A percentile compares a stretch with the other conserved stretches of the same genome.
Evolutionary conservation across 163 green algal genomes (phyloP).

Genomic region (Chloromonas sp.): DNA sequence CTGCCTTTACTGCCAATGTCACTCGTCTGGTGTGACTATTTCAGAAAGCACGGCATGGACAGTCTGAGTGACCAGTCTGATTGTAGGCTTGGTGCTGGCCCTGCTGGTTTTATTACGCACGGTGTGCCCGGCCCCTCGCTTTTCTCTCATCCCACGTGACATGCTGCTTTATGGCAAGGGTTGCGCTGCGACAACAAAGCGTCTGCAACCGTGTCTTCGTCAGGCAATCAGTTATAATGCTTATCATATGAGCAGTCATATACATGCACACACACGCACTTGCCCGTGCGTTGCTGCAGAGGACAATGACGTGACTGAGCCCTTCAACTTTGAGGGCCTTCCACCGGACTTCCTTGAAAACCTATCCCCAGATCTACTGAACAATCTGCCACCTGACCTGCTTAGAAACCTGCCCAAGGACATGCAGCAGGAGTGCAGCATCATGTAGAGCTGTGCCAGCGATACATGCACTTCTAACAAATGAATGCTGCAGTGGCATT

Average conservation of each 20-base stretch:
- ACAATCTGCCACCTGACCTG: conserved; percentile 10
- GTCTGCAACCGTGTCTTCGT: too few relatives aligned
- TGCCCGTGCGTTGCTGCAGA: neutral
- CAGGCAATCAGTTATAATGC: neutral
- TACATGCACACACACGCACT: neutral
- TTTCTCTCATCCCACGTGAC: neutral
- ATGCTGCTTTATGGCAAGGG: neutral
- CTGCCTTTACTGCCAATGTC: too few relatives aligned
- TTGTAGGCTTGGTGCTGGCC: too few relatives aligned
- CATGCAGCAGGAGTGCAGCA: conserved; percentile 13
- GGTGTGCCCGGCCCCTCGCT: neutral
- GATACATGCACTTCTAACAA: too few relatives aligned
- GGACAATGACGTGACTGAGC: neutral
- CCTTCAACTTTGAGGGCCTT: conserved; percentile 19
- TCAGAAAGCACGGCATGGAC: too few relatives aligned
- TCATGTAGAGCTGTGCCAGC: conserved; percentile 3
- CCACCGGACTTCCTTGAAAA: conserved; percentile 8
- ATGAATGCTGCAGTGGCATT: too few relatives aligned
- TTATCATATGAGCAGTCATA: neutral
- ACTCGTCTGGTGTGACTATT: too few relatives aligned
- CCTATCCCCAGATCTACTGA: conserved; percentile 1
- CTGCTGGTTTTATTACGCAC: too few relatives aligned
- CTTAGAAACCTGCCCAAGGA: conserved; percentile 5
- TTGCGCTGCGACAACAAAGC: neutral
- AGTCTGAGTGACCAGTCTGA: too few relatives aligned